These are phyloP conservation scores for Solanum lycopersicoides DNA, from an alignment of 257 asterid species.

Conservation along the genomic window DNA sequence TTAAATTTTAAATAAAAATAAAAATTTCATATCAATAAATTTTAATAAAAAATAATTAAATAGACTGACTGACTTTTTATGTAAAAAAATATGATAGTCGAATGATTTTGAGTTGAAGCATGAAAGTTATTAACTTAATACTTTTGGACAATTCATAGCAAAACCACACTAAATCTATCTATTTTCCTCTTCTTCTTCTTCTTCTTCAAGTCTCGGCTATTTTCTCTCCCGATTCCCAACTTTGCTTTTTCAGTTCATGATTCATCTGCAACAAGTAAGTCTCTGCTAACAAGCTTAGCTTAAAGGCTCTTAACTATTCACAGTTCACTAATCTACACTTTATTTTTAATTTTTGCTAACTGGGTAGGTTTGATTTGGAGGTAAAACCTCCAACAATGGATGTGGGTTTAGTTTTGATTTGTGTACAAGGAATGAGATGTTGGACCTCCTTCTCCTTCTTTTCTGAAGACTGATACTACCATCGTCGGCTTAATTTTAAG, in stretches of 20 bases:
- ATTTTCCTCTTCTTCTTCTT: neutral
- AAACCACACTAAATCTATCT: neutral
- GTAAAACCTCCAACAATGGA: constrained; percentile 3
- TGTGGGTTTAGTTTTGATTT: constrained; percentile 68
- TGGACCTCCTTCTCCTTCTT: constrained; percentile 50
- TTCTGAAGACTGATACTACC: constrained; percentile 90
- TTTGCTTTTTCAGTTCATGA: neutral
- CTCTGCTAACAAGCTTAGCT: neutral
- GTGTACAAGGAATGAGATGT: constrained; percentile 84
- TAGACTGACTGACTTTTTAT: no score
- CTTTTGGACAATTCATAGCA: no score
- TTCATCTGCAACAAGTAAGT: neutral
- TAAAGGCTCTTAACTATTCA: neutral
- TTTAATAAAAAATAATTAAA: no score
- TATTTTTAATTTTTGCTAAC: neutral
- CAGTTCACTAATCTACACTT: neutral
- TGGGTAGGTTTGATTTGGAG: neutral
- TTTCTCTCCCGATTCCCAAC: neutral
- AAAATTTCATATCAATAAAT: no score
- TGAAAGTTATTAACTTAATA: no score
- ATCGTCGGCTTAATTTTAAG: constrained; percentile 78
- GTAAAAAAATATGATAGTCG: no score
- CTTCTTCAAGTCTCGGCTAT: neutral
- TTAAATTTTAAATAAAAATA: no score
- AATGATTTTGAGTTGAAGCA: no score